These are phyloP conservation scores for Fimicolochytrium jonesii DNA, from an alignment of 192 early-diverging fungal genomes.

Conservation along the genomic window DNA sequence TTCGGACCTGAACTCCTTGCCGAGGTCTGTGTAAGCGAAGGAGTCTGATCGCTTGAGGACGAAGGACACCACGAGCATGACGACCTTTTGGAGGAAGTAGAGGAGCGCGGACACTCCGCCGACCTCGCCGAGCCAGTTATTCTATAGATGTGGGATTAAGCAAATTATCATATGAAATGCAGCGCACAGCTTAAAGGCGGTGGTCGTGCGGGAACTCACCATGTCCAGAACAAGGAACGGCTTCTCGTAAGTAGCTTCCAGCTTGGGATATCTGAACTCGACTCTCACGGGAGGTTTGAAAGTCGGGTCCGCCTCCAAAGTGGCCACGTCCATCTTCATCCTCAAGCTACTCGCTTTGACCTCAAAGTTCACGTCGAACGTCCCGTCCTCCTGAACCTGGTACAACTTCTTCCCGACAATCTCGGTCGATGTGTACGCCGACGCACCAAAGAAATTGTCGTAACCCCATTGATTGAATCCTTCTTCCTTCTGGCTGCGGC, in stretches of 20 bases:
- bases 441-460: constrained; percentile 39
- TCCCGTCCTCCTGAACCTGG: constrained; percentile 24
- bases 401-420: constrained; percentile 38
- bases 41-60: constrained; percentile 31
- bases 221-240: constrained; percentile 40
- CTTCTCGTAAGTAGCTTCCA: constrained; percentile 45
- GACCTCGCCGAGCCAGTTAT: constrained; percentile 48
- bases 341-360: constrained; percentile 31
- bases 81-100: constrained; percentile 28
- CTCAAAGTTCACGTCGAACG: constrained; percentile 28
- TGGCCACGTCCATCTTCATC: constrained; percentile 20
- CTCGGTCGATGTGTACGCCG: constrained; percentile 28
- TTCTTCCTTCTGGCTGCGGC: neutral
- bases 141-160: constrained; percentile 22
- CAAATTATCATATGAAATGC: neutral
- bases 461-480: constrained; percentile 9
- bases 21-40: constrained; percentile 30
- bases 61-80: constrained; percentile 21
- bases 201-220: constrained; percentile 36
- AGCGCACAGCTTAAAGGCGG: too few species aligned
- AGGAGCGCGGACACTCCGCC: constrained; percentile 37
- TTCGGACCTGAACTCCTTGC: constrained; percentile 29
- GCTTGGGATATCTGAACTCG: constrained; percentile 36
- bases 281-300: constrained; percentile 19
- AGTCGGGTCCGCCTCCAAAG: neutral